Conservation (phyloP, 2,329 filamentous ascomycete genomes). For the Fusarium brevicatenulatum region DNA sequence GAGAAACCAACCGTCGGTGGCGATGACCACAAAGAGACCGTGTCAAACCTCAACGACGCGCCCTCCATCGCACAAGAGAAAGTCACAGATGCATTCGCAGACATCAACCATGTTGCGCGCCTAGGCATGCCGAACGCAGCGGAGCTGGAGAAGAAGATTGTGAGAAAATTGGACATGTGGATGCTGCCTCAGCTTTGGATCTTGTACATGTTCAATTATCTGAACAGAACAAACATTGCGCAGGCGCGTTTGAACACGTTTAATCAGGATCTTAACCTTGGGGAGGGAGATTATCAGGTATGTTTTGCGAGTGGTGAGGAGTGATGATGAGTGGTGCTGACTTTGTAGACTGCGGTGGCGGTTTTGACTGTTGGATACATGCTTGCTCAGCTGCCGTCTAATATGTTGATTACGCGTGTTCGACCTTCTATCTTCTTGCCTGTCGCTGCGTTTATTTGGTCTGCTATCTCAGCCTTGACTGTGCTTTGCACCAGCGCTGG, state of each 20-base stretch:
- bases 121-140: constrained; percentile 11
- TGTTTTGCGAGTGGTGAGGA: accelerated
- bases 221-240: constrained; percentile 35
- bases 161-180: constrained; percentile 24
- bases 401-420: constrained; percentile 33
- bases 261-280: constrained; percentile 32
- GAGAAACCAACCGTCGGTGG: constrained; percentile 8
- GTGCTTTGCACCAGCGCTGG: constrained; percentile 25
- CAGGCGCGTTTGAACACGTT: constrained; percentile 31
- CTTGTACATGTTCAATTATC: constrained; percentile 38
- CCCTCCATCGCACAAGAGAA: constrained; percentile 23
- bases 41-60: background rate
- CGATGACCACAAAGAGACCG: background rate
- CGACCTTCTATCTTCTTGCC: constrained; percentile 23
- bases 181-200: constrained; percentile 39
- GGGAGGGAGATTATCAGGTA: constrained; percentile 32
- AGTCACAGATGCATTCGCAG: background rate
- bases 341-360: constrained; percentile 23
- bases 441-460: constrained; percentile 26
- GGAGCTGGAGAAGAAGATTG: constrained; percentile 33
- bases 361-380: constrained; percentile 32
- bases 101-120: constrained; percentile 30
- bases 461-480: constrained; percentile 23
- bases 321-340: background rate
- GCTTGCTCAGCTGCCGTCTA: constrained; percentile 31